A percentile compares a stretch with the other conserved stretches of the same genome.
phyloP scores from a whole-genome alignment of 1,284 basidiomycete genomes.

The Gastroboletus turbinatus region DNA sequence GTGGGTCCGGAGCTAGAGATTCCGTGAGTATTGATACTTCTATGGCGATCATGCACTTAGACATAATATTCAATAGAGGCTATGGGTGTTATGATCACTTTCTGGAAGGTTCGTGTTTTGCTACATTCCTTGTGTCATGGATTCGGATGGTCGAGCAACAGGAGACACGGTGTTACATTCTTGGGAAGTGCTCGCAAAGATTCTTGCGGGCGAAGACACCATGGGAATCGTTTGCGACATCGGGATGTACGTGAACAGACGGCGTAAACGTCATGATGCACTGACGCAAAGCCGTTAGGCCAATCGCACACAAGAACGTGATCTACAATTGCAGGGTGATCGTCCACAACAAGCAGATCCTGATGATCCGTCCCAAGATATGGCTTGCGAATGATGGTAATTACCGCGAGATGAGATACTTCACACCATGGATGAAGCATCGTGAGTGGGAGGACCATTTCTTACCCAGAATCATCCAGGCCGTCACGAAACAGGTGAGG shows the following conservation, averaged over 20 bases:
- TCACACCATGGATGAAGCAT: slow-evolving; percentile 93
- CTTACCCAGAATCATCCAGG: slow-evolving; percentile 83
- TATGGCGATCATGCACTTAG: neutral
- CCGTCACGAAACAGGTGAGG: slow-evolving; percentile 84
- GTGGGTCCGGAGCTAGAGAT: slow-evolving; percentile 99
- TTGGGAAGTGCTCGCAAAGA: slow-evolving; percentile 91
- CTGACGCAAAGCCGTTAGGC: slow-evolving; percentile 53
- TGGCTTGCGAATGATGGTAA: slow-evolving; percentile 99
- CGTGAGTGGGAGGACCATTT: slow-evolving; percentile 87
- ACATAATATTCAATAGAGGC: slow-evolving; percentile 65
- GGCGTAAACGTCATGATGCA: neutral
- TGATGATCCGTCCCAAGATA: slow-evolving; percentile 97
- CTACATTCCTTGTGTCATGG: neutral
- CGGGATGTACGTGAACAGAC: slow-evolving; percentile 71
- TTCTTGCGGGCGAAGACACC: slow-evolving; percentile 76
- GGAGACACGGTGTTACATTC: slow-evolving; percentile 94
- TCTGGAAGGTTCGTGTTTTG: slow-evolving; percentile 62
- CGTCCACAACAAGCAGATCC: slow-evolving; percentile 81
- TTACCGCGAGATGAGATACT: slow-evolving; percentile 94
- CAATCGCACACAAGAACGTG: slow-evolving; percentile 93
- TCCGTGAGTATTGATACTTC: slow-evolving; percentile 54
- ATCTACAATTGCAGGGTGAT: slow-evolving; percentile 97
- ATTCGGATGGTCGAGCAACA: slow-evolving; percentile 34
- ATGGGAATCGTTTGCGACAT: slow-evolving; percentile 88
- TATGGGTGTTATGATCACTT: slow-evolving; percentile 97